Percentiles rank a stretch among this genome's conserved stretches.
These are phyloP conservation scores for Neopestalotiopsis sp. DNA, from an alignment of 2,329 filamentous ascomycete genomes.

Conservation along the genomic window DNA sequence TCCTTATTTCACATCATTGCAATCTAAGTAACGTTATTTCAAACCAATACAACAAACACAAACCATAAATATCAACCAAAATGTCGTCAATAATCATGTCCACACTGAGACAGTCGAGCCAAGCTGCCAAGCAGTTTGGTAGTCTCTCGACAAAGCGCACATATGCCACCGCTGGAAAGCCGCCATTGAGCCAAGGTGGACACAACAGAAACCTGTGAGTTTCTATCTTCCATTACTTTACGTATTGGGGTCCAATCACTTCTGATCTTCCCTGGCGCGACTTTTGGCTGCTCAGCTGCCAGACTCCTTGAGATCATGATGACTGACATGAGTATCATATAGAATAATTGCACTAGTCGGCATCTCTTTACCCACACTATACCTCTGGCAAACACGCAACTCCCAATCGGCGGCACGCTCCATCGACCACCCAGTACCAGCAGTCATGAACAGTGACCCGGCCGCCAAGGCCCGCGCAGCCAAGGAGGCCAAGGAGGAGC, in stretches of 20 bases:
- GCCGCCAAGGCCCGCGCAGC: neutral
- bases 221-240: neutral
- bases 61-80: neutral
- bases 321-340: neutral
- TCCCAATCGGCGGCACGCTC: neutral
- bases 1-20: too few relatives aligned
- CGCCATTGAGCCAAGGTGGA: slow-evolving; percentile 20
- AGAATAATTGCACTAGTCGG: slow-evolving; percentile 18
- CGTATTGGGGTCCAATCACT: too few relatives aligned
- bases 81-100: slow-evolving; percentile 14
- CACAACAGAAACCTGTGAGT: slow-evolving; percentile 19
- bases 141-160: neutral
- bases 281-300: neutral
- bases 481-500: neutral
- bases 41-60: neutral
- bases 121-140: neutral
- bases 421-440: neutral
- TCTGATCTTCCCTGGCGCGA: neutral
- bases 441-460: slow-evolving; percentile 12
- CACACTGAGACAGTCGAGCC: slow-evolving; percentile 5
- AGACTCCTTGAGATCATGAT: neutral
- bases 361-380: slow-evolving; percentile 16
- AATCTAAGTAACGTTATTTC: neutral
- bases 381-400: neutral
- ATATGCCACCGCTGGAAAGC: slow-evolving; percentile 4